These are phyloP conservation scores for Ustilago esculenta DNA, from an alignment of 1,284 basidiomycete genomes.

Conservation along the genomic window DNA sequence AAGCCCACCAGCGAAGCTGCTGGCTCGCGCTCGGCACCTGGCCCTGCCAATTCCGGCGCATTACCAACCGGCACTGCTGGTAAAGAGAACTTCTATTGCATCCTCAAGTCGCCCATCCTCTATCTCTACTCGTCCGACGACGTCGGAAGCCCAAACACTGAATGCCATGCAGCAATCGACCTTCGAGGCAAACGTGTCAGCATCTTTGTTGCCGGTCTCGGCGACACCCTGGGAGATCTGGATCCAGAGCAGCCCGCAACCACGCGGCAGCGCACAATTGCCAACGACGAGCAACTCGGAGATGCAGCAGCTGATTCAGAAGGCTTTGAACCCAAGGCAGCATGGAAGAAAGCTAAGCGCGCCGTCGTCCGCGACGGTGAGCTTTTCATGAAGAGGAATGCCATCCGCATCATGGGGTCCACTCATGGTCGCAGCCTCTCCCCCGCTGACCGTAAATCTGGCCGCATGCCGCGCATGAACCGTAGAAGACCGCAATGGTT, in stretches of 20 bases:
- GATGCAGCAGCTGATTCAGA: constrained; percentile 14
- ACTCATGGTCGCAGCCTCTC: constrained; percentile 12
- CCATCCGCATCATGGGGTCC: constrained; percentile 57
- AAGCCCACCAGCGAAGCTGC: constrained; percentile 12
- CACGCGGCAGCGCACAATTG: constrained; percentile 5
- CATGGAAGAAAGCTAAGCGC: constrained; percentile 40
- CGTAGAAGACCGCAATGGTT: constrained; percentile 58
- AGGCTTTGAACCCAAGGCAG: constrained; percentile 14
- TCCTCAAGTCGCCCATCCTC: constrained; percentile 62
- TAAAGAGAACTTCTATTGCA: constrained; percentile 55
- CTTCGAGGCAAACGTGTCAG: constrained; percentile 61
- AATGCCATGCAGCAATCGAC: constrained; percentile 63
- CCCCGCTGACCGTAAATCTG: constrained; percentile 12
- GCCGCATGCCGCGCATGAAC: constrained; percentile 3
- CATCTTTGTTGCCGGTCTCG: constrained; percentile 54
- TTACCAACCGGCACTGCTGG: constrained; percentile 34
- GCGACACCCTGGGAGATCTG: constrained; percentile 59
- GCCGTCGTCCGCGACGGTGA: constrained; percentile 57
- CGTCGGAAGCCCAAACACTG: constrained; percentile 48
- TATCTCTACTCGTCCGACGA: constrained; percentile 64
- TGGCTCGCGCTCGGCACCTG: constrained; percentile 8
- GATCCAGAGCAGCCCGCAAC: constrained; percentile 16
- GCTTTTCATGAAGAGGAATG: constrained; percentile 64
- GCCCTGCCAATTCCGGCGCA: constrained; percentile 6
- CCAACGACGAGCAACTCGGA: constrained; percentile 16